Evolutionary conservation across 371 early-diverging fungal species (phyloP).

Genomic region (Paramicrosporidium saccamoebae): DNA sequence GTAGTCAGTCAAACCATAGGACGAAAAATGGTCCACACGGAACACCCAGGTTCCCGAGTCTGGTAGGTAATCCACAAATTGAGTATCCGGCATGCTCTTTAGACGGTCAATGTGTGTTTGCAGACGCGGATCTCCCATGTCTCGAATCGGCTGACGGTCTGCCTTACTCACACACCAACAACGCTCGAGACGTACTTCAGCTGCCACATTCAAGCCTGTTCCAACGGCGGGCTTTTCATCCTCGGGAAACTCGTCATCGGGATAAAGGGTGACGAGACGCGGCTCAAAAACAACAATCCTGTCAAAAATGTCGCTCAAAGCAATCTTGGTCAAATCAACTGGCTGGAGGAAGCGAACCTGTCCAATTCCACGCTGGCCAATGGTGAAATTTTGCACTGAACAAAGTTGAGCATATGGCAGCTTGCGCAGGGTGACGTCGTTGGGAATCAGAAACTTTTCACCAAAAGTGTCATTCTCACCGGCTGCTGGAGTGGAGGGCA

Average conservation of each 20-base stretch:
- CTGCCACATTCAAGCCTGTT: conserved; percentile 50
- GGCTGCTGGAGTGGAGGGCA: too few relatives aligned
- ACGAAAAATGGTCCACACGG: conserved; percentile 47
- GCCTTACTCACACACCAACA: conserved; percentile 49
- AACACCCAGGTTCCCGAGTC: conserved; percentile 58
- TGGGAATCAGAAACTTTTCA: conserved; percentile 4
- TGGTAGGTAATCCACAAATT: conserved; percentile 31
- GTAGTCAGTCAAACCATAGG: conserved; percentile 22
- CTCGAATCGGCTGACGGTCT: conserved; percentile 21
- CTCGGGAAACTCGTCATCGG: too few relatives aligned
- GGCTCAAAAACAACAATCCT: conserved; percentile 26
- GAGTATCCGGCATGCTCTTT: conserved; percentile 19
- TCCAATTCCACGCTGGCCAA: conserved; percentile 30
- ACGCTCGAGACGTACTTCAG: conserved; percentile 27
- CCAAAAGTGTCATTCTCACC: too few relatives aligned
- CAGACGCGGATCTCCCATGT: conserved; percentile 26
- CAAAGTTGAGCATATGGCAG: conserved; percentile 31
- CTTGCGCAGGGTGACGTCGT: conserved; percentile 4
- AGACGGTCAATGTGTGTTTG: conserved; percentile 26
- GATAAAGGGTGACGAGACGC: conserved; percentile 38
- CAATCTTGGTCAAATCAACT: conserved; percentile 34
- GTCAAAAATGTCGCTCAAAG: conserved; percentile 30
- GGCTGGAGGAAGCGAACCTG: conserved; percentile 29
- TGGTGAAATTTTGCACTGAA: conserved; percentile 25
- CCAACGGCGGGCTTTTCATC: conserved; percentile 38